These are phyloP conservation scores for Penicillium atrosanguineum DNA, from an alignment of 495 filamentous ascomycete species.

Conservation along the genomic window DNA sequence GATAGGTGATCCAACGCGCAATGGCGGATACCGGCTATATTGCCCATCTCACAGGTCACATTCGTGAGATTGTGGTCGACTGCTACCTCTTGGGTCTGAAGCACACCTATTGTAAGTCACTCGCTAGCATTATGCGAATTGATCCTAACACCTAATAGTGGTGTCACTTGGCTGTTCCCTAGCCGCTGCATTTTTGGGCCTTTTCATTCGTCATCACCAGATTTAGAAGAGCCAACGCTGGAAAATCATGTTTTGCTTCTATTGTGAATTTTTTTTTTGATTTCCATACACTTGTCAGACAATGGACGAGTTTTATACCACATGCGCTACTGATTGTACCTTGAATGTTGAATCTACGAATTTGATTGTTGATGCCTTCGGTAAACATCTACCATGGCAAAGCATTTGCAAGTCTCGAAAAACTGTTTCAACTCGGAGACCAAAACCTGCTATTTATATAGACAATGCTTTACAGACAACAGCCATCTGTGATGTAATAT, in stretches of 20 bases:
- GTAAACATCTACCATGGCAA: too few relatives aligned
- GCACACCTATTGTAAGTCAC: conserved; percentile 34
- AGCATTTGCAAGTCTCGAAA: too few relatives aligned
- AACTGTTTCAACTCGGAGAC: too few relatives aligned
- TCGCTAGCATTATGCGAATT: background rate
- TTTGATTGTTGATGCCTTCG: too few relatives aligned
- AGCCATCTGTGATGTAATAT: too few relatives aligned
- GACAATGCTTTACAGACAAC: too few relatives aligned
- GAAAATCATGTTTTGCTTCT: background rate
- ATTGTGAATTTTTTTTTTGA: background rate
- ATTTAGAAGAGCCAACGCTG: conserved; percentile 9
- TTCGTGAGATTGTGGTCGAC: conserved; percentile 33
- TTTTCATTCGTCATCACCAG: conserved; percentile 30
- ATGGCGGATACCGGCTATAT: conserved; percentile 41
- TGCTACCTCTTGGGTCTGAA: conserved; percentile 37
- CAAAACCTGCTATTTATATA: too few relatives aligned
- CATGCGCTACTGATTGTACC: too few relatives aligned
- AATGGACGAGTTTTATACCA: too few relatives aligned
- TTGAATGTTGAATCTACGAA: too few relatives aligned
- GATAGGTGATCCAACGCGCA: conserved; percentile 35
- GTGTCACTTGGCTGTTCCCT: conserved; percentile 31
- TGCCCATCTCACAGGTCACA: conserved; percentile 22
- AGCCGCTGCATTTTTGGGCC: conserved; percentile 24
- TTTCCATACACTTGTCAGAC: background rate
- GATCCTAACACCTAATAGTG: conserved; percentile 15